phyloP scores from a whole-genome alignment of 805 yeast genomes.

The Ogataea nakhonphanomensis region DNA sequence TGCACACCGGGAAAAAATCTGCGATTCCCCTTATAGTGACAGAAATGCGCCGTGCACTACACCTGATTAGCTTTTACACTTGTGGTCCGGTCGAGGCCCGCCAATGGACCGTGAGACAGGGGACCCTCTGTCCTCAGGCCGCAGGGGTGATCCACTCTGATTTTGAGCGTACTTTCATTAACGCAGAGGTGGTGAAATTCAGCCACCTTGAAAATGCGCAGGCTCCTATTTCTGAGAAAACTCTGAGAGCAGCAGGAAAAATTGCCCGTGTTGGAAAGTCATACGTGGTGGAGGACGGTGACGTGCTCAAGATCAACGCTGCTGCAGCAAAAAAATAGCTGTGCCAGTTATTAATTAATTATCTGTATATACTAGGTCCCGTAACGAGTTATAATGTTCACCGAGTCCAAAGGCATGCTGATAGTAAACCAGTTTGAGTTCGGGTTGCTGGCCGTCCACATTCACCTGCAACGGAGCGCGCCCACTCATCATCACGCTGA shows the following conservation, averaged over 20 bases:
- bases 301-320: constrained; percentile 85
- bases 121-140: constrained; percentile 96
- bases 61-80: constrained; percentile 91
- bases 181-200: constrained; percentile 89
- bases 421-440: constrained; percentile 72
- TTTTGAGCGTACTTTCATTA: constrained; percentile 89
- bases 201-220: constrained; percentile 65
- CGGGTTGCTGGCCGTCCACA: constrained; percentile 51
- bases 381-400: constrained; percentile 86
- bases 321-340: constrained; percentile 46
- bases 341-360: too few species aligned
- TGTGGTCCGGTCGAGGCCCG: constrained; percentile 96
- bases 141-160: constrained; percentile 98
- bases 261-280: constrained; percentile 89
- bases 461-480: constrained; percentile 63
- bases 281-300: constrained; percentile 94
- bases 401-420: constrained; percentile 87
- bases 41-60: constrained; percentile 81
- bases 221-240: constrained; percentile 66
- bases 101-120: constrained; percentile 95
- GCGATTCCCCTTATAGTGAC: constrained; percentile 84
- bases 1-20: constrained; percentile 36
- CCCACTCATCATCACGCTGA: constrained; percentile 77
- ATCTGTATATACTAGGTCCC: constrained; percentile 20
- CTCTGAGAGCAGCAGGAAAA: constrained; percentile 86